A percentile compares a stretch with the other conserved stretches of the same genome.
Conservation (phyloP, 257 asterid species). For the Solanum stenotomum region DNA sequence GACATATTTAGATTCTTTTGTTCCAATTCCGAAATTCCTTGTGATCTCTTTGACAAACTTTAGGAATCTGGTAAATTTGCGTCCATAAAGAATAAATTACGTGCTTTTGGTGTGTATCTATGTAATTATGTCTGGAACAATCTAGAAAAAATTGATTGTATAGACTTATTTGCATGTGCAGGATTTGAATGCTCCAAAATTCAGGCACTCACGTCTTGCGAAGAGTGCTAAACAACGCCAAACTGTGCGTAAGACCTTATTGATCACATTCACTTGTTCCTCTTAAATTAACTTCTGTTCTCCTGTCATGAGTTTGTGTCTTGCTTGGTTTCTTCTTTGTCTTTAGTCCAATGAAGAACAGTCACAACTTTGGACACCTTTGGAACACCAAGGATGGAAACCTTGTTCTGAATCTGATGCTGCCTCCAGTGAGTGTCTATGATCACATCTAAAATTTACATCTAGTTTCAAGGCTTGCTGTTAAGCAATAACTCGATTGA, state of each 20-base stretch:
- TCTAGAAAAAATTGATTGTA: not conserved
- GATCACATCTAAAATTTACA: not conserved
- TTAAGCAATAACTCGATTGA: not conserved
- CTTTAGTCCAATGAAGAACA: constrained; percentile 43
- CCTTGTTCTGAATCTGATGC: constrained; percentile 22
- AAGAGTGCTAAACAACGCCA: constrained; percentile 66
- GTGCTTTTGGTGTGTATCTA: not conserved
- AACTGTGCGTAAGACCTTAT: constrained; percentile 48
- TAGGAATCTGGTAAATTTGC: not conserved
- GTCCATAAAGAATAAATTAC: not conserved
- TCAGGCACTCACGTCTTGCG: constrained; percentile 76
- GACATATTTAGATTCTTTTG: not conserved
- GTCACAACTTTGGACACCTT: constrained; percentile 68
- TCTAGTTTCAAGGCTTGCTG: not conserved
- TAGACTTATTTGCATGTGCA: constrained; percentile 13
- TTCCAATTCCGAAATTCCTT: not conserved
- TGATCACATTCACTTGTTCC: not conserved
- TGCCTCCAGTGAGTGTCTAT: constrained; percentile 35
- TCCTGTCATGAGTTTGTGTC: not conserved
- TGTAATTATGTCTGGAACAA: not conserved
- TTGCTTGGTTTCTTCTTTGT: constrained; percentile 1
- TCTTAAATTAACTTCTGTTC: not conserved
- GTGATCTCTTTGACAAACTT: not conserved
- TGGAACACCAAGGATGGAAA: constrained; percentile 60
- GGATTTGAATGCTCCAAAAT: constrained; percentile 88